Base-by-base conservation (phyloP, 164 flowering plant genomes). In the Aristolochia contorta region DNA sequence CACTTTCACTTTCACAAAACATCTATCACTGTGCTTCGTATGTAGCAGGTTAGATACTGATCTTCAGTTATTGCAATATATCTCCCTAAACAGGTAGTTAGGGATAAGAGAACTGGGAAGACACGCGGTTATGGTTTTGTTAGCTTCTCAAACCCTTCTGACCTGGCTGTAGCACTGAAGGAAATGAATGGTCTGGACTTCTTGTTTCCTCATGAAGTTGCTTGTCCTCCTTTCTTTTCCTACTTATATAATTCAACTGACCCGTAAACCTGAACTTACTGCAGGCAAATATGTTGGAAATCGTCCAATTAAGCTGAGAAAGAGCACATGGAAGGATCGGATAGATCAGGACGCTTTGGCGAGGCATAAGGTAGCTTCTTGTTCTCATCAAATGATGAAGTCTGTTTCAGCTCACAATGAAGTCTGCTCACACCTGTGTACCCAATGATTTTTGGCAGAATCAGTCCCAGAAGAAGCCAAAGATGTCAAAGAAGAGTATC, bases 311-410 rank as follows among this genome's bases (percentile, higher is more conserved):
- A 74, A 74, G 63, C 63, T 74, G 18, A 82, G 90, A 3, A 91
- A 91, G 78, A 91, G 97, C 76, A 75, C 76, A 25, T 89, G 92
- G 96, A 82, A 67, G 74, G 96, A 89, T 60, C 81, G 96, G 71
- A 89, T 74, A 20, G 90, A 89, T 64, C 20, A 50, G 47, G 90
- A 88, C 16, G 96, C 97, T 24, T 54, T 86, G 73, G 82, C 67
- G 64, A 83, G 82, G 68, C 94, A 86, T 30, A 87, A 82, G 97
- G 97, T 83, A 47, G 14, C 16, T 61, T 2, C 22, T 21, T 12
- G 33, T 58, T 30, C 51, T 21, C 16, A 53, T 3, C 12, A 52
- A 4, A 0, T 7, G 20, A 16, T 43, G 19, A 23, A 37, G 43
- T 4, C 21, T 47, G 56, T 56, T 19, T 23, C 14, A 56, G 32